Base-by-base conservation (phyloP, 257 asterid species). In the Schizonepeta tenuifolia region DNA sequence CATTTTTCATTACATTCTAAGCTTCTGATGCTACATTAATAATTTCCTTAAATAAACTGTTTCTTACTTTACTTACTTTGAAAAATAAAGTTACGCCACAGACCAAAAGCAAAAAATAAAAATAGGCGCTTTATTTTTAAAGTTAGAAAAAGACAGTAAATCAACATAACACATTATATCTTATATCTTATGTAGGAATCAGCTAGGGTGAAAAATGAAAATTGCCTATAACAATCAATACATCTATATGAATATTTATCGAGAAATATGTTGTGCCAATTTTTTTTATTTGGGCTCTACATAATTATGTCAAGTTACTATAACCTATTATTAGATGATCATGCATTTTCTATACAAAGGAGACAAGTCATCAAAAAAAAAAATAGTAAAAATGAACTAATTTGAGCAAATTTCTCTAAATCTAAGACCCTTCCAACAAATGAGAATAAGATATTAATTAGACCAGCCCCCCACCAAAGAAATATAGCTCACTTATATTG, bases 31-130 rank as follows among this genome's bases (percentile, higher is more conserved):
- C 41, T 7, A 35, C 66, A 50, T 58, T 21, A 58, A 46, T 57
- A 67, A 44, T 57, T 67, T 21, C 63, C 69, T 20, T 18, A 41
- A 73, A 50, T 53, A n/a, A 64, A 22, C 18, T 73, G 9, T 15
- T 21, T 43, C n/a, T 9, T 18, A 10, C 7, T 24, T 33, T 61
- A 7, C 26, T 72, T 49, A 17, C 31, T 12, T 53, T 40, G 10
- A 26, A 62, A 44, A 33, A 57, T 46, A 9, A 56, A 67, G 63
- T 47, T 18, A n/a, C 3, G 47, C 35, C 55, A 54, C 40, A 17
- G 21, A 26, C 4, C 6, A 13, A 5, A 65, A 18, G 4, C 2
- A 33, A 14, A 4, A 31, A 0, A 9, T 38, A 2, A 7, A 38
- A 22, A 17, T 47, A 41, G 12, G 43, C 8, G 14, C 44, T 58